phyloP scores from a whole-genome alignment of 2,329 filamentous ascomycete genomes.

The Colletotrichum tamarilloi region DNA sequence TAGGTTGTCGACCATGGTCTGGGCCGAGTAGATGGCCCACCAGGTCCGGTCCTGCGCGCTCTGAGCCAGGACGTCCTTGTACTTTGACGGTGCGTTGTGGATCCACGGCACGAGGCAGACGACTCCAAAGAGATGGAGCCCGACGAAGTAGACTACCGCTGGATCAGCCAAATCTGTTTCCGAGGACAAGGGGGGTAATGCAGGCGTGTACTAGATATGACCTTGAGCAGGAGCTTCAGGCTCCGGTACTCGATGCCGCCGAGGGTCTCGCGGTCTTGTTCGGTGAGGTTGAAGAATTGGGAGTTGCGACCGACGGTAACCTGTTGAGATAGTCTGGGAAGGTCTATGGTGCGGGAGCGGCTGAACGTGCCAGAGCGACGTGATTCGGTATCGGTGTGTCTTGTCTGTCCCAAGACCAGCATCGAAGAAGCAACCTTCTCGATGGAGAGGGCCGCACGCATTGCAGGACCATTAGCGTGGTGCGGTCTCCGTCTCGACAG shows the following conservation, averaged over 20 bases:
- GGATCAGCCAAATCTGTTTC: constrained; percentile 16
- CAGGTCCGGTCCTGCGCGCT: constrained; percentile 54
- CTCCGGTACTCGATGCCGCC: no score
- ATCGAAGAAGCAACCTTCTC: constrained; percentile 31
- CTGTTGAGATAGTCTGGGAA: no score
- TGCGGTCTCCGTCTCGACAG: not conserved
- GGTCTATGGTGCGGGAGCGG: no score
- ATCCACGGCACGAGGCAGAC: constrained; percentile 62
- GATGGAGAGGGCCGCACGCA: constrained; percentile 29
- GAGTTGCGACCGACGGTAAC: no score
- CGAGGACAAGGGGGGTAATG: not conserved
- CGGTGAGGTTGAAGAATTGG: no score
- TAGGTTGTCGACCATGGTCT: constrained; percentile 64
- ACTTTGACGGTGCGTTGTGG: constrained; percentile 50
- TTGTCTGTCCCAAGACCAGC: no score
- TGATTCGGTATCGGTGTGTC: no score
- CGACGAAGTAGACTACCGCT: constrained; percentile 55
- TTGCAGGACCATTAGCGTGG: not conserved
- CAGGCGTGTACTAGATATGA: no score
- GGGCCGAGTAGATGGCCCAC: constrained; percentile 63
- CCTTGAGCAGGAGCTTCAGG: no score
- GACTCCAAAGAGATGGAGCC: constrained; percentile 58
- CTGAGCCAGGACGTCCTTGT: constrained; percentile 49
- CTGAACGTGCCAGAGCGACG: no score
- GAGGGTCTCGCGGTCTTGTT: no score